phyloP scores from a whole-genome alignment of 139 green algal species.

The Yamagishiella unicocca region DNA sequence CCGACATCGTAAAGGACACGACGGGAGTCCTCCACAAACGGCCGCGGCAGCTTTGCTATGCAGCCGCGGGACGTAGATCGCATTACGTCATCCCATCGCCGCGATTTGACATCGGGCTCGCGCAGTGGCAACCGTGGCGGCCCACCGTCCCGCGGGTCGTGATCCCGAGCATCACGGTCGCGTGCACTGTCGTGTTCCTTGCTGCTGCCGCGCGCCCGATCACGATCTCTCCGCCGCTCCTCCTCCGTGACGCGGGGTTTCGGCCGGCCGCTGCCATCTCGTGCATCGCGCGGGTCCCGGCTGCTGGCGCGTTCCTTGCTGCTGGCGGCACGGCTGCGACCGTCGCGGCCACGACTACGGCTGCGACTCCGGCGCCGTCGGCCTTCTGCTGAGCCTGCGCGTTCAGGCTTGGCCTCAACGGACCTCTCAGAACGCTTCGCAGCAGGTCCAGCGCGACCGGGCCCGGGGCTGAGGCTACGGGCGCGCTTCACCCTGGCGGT shows the following conservation, averaged over 20 bases:
- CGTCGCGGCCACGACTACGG: conserved; percentile 6
- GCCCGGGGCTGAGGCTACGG: background rate
- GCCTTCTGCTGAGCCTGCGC: background rate
- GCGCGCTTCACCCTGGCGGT: background rate
- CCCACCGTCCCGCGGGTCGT: background rate
- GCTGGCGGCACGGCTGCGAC: background rate
- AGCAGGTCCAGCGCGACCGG: background rate
- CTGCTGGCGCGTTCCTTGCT: conserved; percentile 11
- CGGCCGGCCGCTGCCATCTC: background rate
- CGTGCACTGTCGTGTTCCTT: conserved; percentile 4
- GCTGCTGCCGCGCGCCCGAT: background rate
- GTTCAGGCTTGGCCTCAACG: background rate
- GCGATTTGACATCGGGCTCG: conserved; percentile 10
- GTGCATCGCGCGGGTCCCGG: background rate
- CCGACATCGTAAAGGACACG: conserved; percentile 19
- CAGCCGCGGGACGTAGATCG: background rate
- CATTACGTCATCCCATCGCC: conserved; percentile 29
- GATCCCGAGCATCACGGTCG: background rate
- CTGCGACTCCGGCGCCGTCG: conserved; percentile 4
- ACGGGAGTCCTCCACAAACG: conserved; percentile 29
- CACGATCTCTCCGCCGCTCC: background rate
- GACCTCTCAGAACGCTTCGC: conserved; percentile 17
- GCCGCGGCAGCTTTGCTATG: conserved; percentile 31
- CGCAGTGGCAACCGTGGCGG: background rate
- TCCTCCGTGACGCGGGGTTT: conserved; percentile 10